These are phyloP conservation scores for Aspergillus fijiensis DNA, from an alignment of 2,329 filamentous ascomycete genomes.

Conservation along the genomic window DNA sequence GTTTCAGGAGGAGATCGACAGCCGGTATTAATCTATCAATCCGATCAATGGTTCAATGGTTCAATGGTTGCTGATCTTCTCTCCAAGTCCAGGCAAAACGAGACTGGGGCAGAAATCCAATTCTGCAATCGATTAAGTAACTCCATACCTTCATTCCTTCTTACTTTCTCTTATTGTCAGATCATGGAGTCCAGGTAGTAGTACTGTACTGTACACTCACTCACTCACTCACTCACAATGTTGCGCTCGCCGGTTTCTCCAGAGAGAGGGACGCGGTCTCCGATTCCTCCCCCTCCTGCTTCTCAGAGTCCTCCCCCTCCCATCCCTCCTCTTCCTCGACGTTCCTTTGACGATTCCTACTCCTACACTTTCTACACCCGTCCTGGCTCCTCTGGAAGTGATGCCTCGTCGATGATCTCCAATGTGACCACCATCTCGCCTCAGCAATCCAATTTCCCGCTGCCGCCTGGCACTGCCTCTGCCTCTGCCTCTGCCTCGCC, in stretches of 20 bases:
- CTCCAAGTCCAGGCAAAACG: too few species aligned
- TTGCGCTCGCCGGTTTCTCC: conserved; percentile 25
- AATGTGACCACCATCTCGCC: conserved; percentile 46
- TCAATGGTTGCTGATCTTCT: too few species aligned
- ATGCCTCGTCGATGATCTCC: conserved; percentile 47
- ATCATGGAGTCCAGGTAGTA: too few species aligned
- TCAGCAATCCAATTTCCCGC: conserved; percentile 37
- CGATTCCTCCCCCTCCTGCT: conserved; percentile 21
- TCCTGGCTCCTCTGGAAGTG: conserved; percentile 47
- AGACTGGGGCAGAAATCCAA: too few species aligned
- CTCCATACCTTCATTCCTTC: too few species aligned
- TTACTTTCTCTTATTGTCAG: too few species aligned
- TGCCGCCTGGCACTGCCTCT: neutral
- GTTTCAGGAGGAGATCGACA: too few species aligned
- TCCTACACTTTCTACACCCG: conserved; percentile 28
- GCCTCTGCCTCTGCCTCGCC: conserved; percentile 22
- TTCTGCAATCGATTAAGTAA: too few species aligned
- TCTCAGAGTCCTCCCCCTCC: conserved; percentile 20
- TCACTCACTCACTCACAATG: conserved; percentile 9
- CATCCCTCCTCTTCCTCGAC: conserved; percentile 19
- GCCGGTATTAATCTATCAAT: too few species aligned
- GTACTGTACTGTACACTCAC: too few species aligned
- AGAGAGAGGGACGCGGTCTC: conserved; percentile 22
- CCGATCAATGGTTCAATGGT: too few species aligned
- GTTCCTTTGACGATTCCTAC: conserved; percentile 32